Evolutionary conservation across 1,284 basidiomycete species (phyloP).

Genomic region (Boletus chippewaensis): DNA sequence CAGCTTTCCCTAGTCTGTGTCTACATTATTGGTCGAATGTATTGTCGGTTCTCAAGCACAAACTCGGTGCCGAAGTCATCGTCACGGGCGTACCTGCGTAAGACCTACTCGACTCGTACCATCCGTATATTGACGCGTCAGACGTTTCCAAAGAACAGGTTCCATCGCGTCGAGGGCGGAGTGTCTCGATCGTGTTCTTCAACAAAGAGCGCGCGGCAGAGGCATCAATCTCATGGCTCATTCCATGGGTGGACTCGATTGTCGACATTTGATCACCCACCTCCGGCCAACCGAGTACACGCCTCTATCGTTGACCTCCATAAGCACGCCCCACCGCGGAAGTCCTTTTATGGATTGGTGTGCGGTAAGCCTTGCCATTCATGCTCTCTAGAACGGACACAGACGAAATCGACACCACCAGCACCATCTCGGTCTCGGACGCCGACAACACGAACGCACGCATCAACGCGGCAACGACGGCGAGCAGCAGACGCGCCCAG

Average conservation of each 20-base stretch:
- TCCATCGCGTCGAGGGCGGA: slow-evolving; percentile 83
- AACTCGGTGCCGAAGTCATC: slow-evolving; percentile 86
- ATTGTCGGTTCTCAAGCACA: slow-evolving; percentile 74
- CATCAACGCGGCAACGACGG: slow-evolving; percentile 1
- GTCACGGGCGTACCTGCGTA: slow-evolving; percentile 94
- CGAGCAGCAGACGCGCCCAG: slow-evolving; percentile 12
- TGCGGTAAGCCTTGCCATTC: slow-evolving; percentile 44
- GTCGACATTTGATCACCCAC: slow-evolving; percentile 84
- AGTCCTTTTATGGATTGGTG: slow-evolving; percentile 99
- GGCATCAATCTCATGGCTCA: slow-evolving; percentile 93
- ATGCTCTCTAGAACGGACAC: slow-evolving; percentile 5
- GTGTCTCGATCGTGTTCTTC: slow-evolving; percentile 71
- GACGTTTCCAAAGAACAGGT: slow-evolving; percentile 63
- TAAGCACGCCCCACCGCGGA: slow-evolving; percentile 92
- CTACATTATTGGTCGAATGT: slow-evolving; percentile 96
- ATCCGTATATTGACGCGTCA: neutral
- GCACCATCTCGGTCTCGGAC: slow-evolving; percentile 85
- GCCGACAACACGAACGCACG: slow-evolving; percentile 37
- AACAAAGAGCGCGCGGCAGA: slow-evolving; percentile 58
- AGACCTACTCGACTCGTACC: slow-evolving; percentile 27
- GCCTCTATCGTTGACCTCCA: slow-evolving; percentile 83
- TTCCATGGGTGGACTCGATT: slow-evolving; percentile 97
- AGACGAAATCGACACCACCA: slow-evolving; percentile 29
- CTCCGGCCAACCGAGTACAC: slow-evolving; percentile 79
- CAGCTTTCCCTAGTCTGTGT: slow-evolving; percentile 70